A percentile compares a stretch with the other conserved stretches of the same genome.
Evolutionary conservation across 2,329 filamentous ascomycete species (phyloP).

Genomic region (Trichoderma oligosporum): DNA sequence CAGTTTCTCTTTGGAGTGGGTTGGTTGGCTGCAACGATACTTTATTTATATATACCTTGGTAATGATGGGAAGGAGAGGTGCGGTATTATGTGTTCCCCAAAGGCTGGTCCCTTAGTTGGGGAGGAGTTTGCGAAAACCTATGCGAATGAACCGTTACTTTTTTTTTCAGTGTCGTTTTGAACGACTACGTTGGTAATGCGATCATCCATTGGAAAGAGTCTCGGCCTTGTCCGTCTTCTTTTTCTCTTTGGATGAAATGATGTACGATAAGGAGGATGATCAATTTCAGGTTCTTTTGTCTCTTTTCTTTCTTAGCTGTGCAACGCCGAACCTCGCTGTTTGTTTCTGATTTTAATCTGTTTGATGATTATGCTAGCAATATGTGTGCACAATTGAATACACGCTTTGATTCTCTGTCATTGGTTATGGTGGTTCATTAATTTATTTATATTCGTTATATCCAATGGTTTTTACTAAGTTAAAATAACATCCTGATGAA

Average conservation of each 20-base stretch:
- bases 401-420: no score
- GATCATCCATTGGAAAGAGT: constrained; percentile 2
- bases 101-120: constrained; percentile 18
- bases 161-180: constrained; percentile 1
- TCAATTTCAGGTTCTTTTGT: neutral
- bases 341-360: no score
- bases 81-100: constrained; percentile 17
- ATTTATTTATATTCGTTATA: no score
- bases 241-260: constrained; percentile 11
- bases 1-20: constrained; percentile 21
- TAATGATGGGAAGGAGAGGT: constrained; percentile 23
- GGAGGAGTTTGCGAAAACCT: constrained; percentile 16
- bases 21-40: constrained; percentile 22
- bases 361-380: no score
- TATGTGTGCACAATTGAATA: no score
- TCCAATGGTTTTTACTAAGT: no score
- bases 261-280: neutral
- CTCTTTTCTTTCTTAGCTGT: neutral
- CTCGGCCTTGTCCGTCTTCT: neutral
- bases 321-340: neutral
- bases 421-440: no score
- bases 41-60: constrained; percentile 24
- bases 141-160: constrained; percentile 25
- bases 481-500: no score
- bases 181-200: constrained; percentile 17